A percentile compares a stretch with the other conserved stretches of the same genome.
Conservation (phyloP, 306 rosid genomes). For the Nissolia schottii region DNA sequence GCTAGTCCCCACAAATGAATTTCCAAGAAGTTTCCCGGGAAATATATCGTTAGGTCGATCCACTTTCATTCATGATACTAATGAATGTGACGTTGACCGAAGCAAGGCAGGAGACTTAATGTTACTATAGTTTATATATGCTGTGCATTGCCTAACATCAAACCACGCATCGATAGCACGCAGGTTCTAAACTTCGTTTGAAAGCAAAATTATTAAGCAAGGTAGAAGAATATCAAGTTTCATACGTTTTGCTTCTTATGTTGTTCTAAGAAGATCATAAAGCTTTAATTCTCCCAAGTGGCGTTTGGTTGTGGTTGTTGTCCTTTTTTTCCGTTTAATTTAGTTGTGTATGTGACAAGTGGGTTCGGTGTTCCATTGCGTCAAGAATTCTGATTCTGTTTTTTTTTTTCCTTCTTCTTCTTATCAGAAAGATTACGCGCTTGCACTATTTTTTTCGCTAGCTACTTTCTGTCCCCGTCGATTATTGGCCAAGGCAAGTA, state of each 20-base stretch:
- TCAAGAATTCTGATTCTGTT: neutral
- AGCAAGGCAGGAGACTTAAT: no score
- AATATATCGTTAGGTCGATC: no score
- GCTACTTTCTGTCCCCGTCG: neutral
- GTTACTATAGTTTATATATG: no score
- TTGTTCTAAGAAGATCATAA: neutral
- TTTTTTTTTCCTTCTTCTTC: no score
- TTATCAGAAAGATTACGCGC: neutral
- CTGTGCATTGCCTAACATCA: no score
- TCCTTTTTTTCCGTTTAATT: neutral
- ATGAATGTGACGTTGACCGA: no score
- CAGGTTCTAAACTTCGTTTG: neutral
- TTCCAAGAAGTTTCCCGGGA: neutral
- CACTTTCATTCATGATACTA: no score
- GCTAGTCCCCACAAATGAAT: neutral
- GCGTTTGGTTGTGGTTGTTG: neutral
- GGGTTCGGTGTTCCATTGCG: neutral
- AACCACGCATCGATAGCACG: no score
- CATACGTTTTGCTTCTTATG: no score
- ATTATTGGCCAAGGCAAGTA: neutral
- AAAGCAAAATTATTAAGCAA: no score
- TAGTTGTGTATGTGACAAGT: no score
- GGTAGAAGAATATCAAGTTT: no score
- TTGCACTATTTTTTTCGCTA: neutral
- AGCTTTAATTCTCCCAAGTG: neutral